These are phyloP conservation scores for Leccinum insolens DNA, from an alignment of 1,284 basidiomycete species.

Conservation along the genomic window DNA sequence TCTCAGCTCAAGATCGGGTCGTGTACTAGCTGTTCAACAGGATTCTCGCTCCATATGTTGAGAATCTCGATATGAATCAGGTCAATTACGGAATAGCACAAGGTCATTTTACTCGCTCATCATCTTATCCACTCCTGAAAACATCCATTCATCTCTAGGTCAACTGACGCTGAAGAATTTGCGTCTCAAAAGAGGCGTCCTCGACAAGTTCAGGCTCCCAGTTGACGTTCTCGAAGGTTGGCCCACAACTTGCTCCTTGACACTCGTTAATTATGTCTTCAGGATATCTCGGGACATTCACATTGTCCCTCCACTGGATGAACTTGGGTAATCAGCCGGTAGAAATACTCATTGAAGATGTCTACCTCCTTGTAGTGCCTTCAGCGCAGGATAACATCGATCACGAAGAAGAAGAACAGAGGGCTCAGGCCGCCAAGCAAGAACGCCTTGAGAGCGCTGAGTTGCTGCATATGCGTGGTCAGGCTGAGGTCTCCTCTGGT, in stretches of 20 bases:
- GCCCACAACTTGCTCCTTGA: not conserved
- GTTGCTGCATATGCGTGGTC: conserved; percentile 75
- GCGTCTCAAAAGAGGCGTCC: conserved; percentile 89
- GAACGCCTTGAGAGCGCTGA: conserved; percentile 92
- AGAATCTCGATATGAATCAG: conserved; percentile 94
- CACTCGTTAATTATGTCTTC: conserved; percentile 1
- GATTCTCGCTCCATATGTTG: conserved; percentile 94
- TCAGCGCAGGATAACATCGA: conserved; percentile 75
- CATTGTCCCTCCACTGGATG: conserved; percentile 94
- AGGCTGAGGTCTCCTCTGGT: conserved; percentile 58
- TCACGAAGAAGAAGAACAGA: conserved; percentile 83
- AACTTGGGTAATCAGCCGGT: conserved; percentile 94
- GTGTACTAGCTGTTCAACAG: conserved; percentile 79
- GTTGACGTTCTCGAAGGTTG: conserved; percentile 94
- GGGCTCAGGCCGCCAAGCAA: conserved; percentile 85
- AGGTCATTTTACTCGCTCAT: conserved; percentile 48
- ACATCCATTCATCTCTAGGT: conserved; percentile 50
- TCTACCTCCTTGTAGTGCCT: conserved; percentile 92
- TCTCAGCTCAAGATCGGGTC: conserved; percentile 2
- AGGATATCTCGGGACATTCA: conserved; percentile 94
- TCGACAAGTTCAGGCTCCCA: conserved; percentile 96
- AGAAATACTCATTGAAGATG: conserved; percentile 91
- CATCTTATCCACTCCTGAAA: conserved; percentile 1
- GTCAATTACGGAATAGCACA: conserved; percentile 95
- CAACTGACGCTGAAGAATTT: conserved; percentile 83